A percentile compares a stretch with the other conserved stretches of the same genome.
These are phyloP conservation scores for Aureobasidium vineae DNA, from an alignment of 2,329 filamentous ascomycete species.

Conservation along the genomic window DNA sequence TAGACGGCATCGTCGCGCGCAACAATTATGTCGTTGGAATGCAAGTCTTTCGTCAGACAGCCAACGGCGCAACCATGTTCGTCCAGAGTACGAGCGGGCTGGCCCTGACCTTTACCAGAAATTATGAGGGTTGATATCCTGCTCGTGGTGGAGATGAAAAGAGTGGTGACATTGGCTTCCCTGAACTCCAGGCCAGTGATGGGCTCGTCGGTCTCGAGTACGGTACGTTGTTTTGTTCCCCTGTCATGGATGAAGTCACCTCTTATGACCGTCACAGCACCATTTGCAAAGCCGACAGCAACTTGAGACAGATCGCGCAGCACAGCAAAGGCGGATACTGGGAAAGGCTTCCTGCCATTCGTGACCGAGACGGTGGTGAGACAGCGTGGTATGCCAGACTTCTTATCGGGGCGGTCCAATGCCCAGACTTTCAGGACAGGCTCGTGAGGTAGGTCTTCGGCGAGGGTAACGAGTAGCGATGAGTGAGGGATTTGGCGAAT, in stretches of 20 bases:
- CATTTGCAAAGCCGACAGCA: slow-evolving; percentile 93
- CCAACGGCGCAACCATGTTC: slow-evolving; percentile 88
- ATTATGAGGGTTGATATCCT: slow-evolving; percentile 84
- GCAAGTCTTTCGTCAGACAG: slow-evolving; percentile 85
- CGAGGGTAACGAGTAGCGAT: slow-evolving; percentile 77
- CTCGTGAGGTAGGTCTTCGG: slow-evolving; percentile 83
- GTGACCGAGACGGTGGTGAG: slow-evolving; percentile 81
- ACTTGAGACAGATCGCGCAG: slow-evolving; percentile 88
- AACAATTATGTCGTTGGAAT: slow-evolving; percentile 82
- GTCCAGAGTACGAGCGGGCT: slow-evolving; percentile 83
- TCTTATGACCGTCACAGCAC: slow-evolving; percentile 86
- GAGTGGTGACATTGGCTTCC: slow-evolving; percentile 63
- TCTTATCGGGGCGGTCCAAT: slow-evolving; percentile 89
- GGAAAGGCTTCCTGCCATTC: slow-evolving; percentile 89
- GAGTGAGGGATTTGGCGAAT: slow-evolving; percentile 91
- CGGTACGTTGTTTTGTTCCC: slow-evolving; percentile 87
- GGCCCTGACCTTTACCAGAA: slow-evolving; percentile 82
- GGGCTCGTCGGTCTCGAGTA: slow-evolving; percentile 95
- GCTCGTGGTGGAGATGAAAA: slow-evolving; percentile 90
- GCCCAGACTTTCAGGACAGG: slow-evolving; percentile 97
- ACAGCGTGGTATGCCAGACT: slow-evolving; percentile 84
- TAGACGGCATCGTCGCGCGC: slow-evolving; percentile 94
- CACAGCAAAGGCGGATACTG: slow-evolving; percentile 87
- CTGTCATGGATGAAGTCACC: slow-evolving; percentile 95
- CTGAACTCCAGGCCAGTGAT: slow-evolving; percentile 86